A percentile compares a stretch with the other conserved stretches of the same genome.
Evolutionary conservation across 1,139 yeast species (phyloP).

Genomic region (Entelexis sorbosivorans): DNA sequence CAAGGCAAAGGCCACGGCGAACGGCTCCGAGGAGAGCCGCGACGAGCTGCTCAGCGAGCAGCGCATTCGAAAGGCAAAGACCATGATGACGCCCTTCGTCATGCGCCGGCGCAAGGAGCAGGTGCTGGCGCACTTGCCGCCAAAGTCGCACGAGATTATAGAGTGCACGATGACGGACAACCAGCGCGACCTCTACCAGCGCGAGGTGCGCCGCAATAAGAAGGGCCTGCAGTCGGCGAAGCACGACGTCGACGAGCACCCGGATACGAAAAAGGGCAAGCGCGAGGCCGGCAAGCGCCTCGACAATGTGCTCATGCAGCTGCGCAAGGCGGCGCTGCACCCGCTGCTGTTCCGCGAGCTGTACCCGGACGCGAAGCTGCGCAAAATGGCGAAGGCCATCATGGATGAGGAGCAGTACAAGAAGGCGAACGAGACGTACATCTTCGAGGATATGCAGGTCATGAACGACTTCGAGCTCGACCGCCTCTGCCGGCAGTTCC

Average conservation of each 20-base stretch:
- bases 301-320: slow-evolving; percentile 64
- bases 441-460: slow-evolving; percentile 89
- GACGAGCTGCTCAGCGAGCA: slow-evolving; percentile 73
- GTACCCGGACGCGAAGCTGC: slow-evolving; percentile 46
- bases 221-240: slow-evolving; percentile 20
- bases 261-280: slow-evolving; percentile 30
- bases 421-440: slow-evolving; percentile 60
- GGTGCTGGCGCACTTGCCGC: slow-evolving; percentile 79
- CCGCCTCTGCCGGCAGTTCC: slow-evolving; percentile 59
- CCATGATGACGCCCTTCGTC: slow-evolving; percentile 98
- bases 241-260: slow-evolving; percentile 17
- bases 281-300: slow-evolving; percentile 24
- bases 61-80: slow-evolving; percentile 84
- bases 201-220: slow-evolving; percentile 43
- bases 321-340: slow-evolving; percentile 91
- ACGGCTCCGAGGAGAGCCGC: slow-evolving; percentile 23
- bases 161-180: slow-evolving; percentile 50
- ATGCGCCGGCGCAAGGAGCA: slow-evolving; percentile 84
- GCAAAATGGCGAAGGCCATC: slow-evolving; percentile 62
- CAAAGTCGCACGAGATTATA: slow-evolving; percentile 52
- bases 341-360: slow-evolving; percentile 76
- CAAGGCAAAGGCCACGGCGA: slow-evolving; percentile 55
- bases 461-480: slow-evolving; percentile 89
- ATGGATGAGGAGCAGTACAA: slow-evolving; percentile 73
- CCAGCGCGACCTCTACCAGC: slow-evolving; percentile 53